A percentile compares a stretch with the other conserved stretches of the same genome.
phyloP scores from a whole-genome alignment of 1,284 basidiomycete genomes.

The Tranzscheliella williamsii region DNA sequence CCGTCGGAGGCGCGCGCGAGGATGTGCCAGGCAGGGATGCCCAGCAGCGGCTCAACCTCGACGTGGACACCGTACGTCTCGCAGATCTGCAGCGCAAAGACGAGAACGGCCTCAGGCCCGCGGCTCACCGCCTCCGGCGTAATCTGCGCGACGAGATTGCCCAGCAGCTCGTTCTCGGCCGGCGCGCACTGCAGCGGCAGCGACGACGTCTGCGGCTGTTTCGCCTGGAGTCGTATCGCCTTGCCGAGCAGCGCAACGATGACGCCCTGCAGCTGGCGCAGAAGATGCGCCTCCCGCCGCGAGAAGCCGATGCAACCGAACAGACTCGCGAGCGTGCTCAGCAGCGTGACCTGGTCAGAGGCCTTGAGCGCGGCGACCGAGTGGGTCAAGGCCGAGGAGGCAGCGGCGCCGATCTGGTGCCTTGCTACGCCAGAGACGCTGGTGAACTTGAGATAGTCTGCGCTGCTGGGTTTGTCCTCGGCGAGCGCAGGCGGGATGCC shows the following conservation, averaged over 20 bases:
- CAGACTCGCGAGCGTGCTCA: conserved; percentile 45
- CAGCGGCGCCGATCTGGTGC: conserved; percentile 53
- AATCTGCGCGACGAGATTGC: conserved; percentile 37
- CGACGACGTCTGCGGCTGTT: conserved; percentile 8
- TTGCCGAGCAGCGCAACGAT: conserved; percentile 42
- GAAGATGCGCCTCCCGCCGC: conserved; percentile 47
- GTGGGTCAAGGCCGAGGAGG: conserved; percentile 43
- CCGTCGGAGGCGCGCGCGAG: conserved; percentile 39
- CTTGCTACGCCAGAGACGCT: conserved; percentile 42
- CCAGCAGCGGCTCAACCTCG: conserved; percentile 41
- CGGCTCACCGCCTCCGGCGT: conserved; percentile 19
- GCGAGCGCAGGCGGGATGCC: conserved; percentile 54
- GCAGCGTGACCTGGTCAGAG: conserved; percentile 51
- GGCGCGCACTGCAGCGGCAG: conserved; percentile 24
- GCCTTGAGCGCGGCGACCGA: conserved; percentile 50
- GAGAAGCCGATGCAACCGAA: conserved; percentile 54
- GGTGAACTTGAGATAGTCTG: conserved; percentile 42
- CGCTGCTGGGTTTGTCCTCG: conserved; percentile 35
- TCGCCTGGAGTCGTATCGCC: conserved; percentile 13
- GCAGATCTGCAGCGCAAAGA: conserved; percentile 54
- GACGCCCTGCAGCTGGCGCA: conserved; percentile 46
- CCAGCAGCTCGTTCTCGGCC: conserved; percentile 15
- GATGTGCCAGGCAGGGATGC: conserved; percentile 47
- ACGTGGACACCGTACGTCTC: conserved; percentile 57
- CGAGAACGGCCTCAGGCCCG: conserved; percentile 48